Evolutionary conservation across 331 rosid genomes (phyloP).

Genomic region (Quercus lobata): DNA sequence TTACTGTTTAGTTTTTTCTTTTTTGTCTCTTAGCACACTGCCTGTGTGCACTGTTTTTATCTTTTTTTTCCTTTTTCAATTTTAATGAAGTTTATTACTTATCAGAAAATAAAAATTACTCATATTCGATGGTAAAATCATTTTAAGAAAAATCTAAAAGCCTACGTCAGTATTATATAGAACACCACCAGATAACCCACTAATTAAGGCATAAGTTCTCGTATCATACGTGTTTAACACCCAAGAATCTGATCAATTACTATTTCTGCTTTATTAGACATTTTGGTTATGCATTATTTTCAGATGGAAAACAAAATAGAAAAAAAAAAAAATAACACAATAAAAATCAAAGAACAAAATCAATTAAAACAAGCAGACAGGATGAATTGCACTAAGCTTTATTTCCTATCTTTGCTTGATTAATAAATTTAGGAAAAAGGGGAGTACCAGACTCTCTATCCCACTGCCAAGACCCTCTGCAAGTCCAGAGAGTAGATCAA

Average conservation of each 20-base stretch:
- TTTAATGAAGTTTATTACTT: too few species aligned
- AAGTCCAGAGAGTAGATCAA: constrained; percentile 97
- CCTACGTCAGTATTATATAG: neutral
- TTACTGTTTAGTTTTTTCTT: too few species aligned
- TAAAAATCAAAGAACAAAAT: constrained; percentile 2
- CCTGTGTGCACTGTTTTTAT: too few species aligned
- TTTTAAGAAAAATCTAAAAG: neutral
- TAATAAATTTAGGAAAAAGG: constrained; percentile 18
- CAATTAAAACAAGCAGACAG: constrained; percentile 10
- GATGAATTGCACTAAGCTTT: constrained; percentile 2
- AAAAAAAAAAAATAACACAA: neutral
- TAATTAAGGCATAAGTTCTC: neutral
- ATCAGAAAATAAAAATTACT: neutral
- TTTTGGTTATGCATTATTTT: too few species aligned
- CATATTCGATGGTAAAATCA: neutral
- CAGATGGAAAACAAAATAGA: neutral
- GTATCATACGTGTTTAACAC: too few species aligned
- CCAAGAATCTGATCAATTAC: too few species aligned
- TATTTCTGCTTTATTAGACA: too few species aligned
- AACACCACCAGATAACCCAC: neutral
- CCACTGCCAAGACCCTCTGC: constrained; percentile 99
- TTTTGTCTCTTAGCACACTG: too few species aligned
- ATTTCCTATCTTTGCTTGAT: constrained; percentile 8
- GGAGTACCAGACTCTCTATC: constrained; percentile 89
- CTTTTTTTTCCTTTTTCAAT: too few species aligned